Evolutionary conservation across 192 early-diverging fungal species (phyloP), one percentile per base, ranked within the genome.

Genomic region (Phlyctochytrium bullatum): DNA sequence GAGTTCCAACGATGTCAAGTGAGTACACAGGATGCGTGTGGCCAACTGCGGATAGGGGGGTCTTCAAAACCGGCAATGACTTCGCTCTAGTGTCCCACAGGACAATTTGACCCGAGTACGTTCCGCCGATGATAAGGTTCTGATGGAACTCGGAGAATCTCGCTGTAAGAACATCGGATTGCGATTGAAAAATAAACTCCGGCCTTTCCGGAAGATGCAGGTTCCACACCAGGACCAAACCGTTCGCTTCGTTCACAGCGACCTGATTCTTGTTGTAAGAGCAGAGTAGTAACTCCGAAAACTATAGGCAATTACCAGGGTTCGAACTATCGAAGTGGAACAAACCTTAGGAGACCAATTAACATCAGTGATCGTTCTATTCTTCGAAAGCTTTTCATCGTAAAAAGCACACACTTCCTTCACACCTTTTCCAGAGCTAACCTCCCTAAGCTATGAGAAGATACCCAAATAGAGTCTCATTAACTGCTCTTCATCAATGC

Each of bases 1-100:
- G 91, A 12, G 94, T 95, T 29, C 96, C 98, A 16, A 96, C 90
- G 67, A 98, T 88, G 35, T 83, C 80, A 66, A 98, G 80, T 1
- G 91, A 86, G 65, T 93, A 95, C 17, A 99, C 90, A 0, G 98
- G 98, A 74, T 99, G 95, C 2, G 98, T 96, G 73, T 99, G 98
- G 3, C 96, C 96, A 36, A 83, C 87, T 27, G 88, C 90, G 1
- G 95, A 92, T 36, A 98, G 85, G 52, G 96, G 93, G 2, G 98
- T 93, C 76, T 95, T 94, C 32, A 95, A 86, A 30, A 96, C 91
- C 2, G 98, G 95, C n/a, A 61, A 62, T 40, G 34, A 73, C 59
- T 96, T 97, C 20, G 93, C 83, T 28, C 98, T 87, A 50, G 85
- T 98, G 77, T 99, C 98, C 98, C 98, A 99, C 23, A 98, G 78